Base-by-base conservation (phyloP, 768 basidiomycete species). In the Suillus variegatus region DNA sequence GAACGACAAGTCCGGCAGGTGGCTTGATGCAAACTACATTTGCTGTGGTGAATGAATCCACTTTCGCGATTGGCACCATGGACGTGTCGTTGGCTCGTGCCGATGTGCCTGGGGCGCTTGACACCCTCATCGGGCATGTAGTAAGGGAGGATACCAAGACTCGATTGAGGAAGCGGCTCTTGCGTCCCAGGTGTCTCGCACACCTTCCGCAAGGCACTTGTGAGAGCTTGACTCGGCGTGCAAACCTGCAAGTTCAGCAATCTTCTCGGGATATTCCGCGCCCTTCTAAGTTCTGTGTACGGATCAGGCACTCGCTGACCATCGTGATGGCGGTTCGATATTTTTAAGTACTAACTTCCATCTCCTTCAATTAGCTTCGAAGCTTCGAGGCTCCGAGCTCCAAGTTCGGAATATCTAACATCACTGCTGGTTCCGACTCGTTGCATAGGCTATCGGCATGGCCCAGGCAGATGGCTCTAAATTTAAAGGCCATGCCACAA, bases 191-290 rank as follows among this genome's bases (percentile, higher is more conserved):
- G 54, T 35, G 32, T 55, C 35, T 55, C 36, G 35, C 54, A 55
- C 54, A 36, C 20, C 54, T 55, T 55, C 54, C 18, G 10, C 10
- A 28, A 54, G 52, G 52, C 52, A 32, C 28, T 32, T 54, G 52
- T 54, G 52, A 20, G 52, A 54, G 28, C 52, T 32, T 54, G 28
- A 54, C 52, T 54, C 18, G 25, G 52, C 52, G 52, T 32, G 52
- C 52, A 54, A 35, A 35, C 54, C 54, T 55, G 54, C 54, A 54
- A 54, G 52, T 54, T 54, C 18, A 54, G 32, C 51, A 32, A 10
- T 10, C 20, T 55, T 55, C 32, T 55, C 54, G 52, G 52, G 28
- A 54, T 28, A 54, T 54, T 32, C 54, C 54, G 54, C 32, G 12
- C 32, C 28, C 32, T 55, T 55, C 54, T 20, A 18, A 25, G 22